A percentile compares a stretch with the other conserved stretches of the same genome.
These are phyloP conservation scores for Vanilla planifolia DNA, from an alignment of 106 monocot species.

Conservation along the genomic window DNA sequence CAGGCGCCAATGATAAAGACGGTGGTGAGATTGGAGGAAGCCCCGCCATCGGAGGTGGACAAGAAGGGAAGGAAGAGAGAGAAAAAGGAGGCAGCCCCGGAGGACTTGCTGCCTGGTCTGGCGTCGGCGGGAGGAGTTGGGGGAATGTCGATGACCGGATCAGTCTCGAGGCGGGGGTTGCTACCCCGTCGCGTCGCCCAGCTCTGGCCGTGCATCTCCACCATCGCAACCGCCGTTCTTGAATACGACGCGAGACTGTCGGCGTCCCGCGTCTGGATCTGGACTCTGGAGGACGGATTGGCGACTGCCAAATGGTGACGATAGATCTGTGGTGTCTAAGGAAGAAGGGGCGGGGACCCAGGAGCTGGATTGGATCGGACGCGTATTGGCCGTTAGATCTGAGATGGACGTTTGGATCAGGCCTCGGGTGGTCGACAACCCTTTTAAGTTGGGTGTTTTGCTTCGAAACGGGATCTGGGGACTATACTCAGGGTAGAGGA, in stretches of 20 bases:
- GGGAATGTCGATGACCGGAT: slow-evolving; percentile 26
- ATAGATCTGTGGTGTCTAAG: too few relatives aligned
- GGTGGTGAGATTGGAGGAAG: slow-evolving; percentile 4
- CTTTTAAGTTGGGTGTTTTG: too few relatives aligned
- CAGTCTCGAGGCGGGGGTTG: slow-evolving; percentile 26
- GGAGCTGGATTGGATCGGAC: too few relatives aligned
- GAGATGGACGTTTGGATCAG: too few relatives aligned
- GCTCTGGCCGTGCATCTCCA: slow-evolving; percentile 18
- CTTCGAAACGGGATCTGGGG: too few relatives aligned
- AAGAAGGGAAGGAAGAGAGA: slow-evolving; percentile 16
- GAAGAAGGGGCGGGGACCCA: too few relatives aligned
- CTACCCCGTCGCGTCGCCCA: slow-evolving; percentile 29
- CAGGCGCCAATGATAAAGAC: slow-evolving; percentile 26
- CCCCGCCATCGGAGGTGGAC: background rate
- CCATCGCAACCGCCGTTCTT: slow-evolving; percentile 3
- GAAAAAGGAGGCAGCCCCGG: slow-evolving; percentile 1
- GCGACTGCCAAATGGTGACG: too few relatives aligned
- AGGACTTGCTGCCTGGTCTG: background rate
- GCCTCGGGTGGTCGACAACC: too few relatives aligned
- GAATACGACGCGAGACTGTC: background rate
- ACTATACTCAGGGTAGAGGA: too few relatives aligned
- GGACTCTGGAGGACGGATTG: too few relatives aligned
- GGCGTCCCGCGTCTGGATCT: slow-evolving; percentile 1
- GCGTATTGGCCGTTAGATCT: too few relatives aligned
- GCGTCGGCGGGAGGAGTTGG: slow-evolving; percentile 14